Percentiles rank a stretch among this genome's conserved stretches.
Evolutionary conservation across 164 flowering plant genomes (phyloP).

Genomic region (Nymphaea thermarum): DNA sequence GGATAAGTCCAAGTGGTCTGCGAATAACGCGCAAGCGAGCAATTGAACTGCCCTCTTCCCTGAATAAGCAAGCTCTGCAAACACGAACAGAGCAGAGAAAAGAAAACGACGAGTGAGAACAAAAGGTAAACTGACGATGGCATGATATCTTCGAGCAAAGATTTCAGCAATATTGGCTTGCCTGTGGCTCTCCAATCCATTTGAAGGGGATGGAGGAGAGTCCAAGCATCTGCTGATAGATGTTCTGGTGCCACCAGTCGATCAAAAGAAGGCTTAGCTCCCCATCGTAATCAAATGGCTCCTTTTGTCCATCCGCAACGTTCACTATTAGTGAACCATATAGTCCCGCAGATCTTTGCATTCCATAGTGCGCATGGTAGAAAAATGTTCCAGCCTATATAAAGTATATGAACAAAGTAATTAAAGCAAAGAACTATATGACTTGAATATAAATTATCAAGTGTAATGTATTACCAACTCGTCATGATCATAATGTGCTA

Average conservation of each 20-base stretch:
- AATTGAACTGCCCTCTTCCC: conserved; percentile 77
- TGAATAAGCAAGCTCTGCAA: conserved; percentile 55
- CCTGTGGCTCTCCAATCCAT: conserved; percentile 95
- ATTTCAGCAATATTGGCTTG: conserved; percentile 5
- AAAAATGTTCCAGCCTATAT: conserved; percentile 82
- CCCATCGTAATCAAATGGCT: conserved; percentile 71
- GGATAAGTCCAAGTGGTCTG: neutral
- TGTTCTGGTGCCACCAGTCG: conserved; percentile 78
- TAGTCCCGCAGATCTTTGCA: conserved; percentile 89
- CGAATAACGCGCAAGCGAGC: conserved; percentile 50
- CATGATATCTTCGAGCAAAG: too few relatives aligned
- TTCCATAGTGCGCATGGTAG: conserved; percentile 89
- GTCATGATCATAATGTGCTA: too few relatives aligned
- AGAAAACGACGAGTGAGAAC: neutral
- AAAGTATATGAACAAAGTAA: too few relatives aligned
- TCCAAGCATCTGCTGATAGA: conserved; percentile 39
- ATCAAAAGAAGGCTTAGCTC: conserved; percentile 59
- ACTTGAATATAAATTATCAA: too few relatives aligned
- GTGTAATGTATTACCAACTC: too few relatives aligned
- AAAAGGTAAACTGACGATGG: too few relatives aligned
- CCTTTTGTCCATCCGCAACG: conserved; percentile 47
- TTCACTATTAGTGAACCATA: conserved; percentile 80
- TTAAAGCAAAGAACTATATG: too few relatives aligned
- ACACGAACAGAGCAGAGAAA: neutral
- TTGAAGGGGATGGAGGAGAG: conserved; percentile 62